Evolutionary conservation across 192 early-diverging fungal species (phyloP).

Genomic region (Umbelopsis isabellina): DNA sequence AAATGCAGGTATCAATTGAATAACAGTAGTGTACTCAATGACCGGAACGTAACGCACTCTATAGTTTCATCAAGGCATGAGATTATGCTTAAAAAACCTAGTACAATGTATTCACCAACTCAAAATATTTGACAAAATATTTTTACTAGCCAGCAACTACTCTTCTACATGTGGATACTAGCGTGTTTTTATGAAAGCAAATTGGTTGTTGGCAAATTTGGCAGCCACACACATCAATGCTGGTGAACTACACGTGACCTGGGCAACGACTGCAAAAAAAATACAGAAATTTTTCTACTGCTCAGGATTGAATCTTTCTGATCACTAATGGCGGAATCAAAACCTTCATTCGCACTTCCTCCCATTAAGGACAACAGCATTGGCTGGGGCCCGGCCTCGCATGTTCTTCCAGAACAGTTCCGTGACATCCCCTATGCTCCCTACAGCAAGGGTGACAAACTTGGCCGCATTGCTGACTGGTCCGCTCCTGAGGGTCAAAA

Average conservation of each 20-base stretch:
- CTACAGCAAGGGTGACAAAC: conserved; percentile 93
- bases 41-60: too few relatives aligned
- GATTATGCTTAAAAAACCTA: too few relatives aligned
- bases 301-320: conserved; percentile 6
- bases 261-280: not conserved
- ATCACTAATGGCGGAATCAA: conserved; percentile 29
- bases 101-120: too few relatives aligned
- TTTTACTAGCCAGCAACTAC: too few relatives aligned
- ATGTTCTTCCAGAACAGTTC: conserved; percentile 67
- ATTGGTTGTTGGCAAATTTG: too few relatives aligned
- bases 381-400: conserved; percentile 86
- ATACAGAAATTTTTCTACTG: not conserved
- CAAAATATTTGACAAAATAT: too few relatives aligned
- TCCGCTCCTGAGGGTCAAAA: conserved; percentile 60
- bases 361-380: conserved; percentile 76
- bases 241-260: not conserved
- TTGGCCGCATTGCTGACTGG: conserved; percentile 96
- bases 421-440: conserved; percentile 91
- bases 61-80: too few relatives aligned
- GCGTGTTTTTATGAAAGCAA: too few relatives aligned
- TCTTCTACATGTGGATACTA: too few relatives aligned
- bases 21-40: too few relatives aligned
- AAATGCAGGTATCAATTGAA: too few relatives aligned
- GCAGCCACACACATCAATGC: too few relatives aligned
- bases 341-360: conserved; percentile 74